These are phyloP conservation scores for Bryoerythrophyllum caledonicum DNA, from an alignment of 225 moss, liverwort and hornwort species.

Conservation along the genomic window DNA sequence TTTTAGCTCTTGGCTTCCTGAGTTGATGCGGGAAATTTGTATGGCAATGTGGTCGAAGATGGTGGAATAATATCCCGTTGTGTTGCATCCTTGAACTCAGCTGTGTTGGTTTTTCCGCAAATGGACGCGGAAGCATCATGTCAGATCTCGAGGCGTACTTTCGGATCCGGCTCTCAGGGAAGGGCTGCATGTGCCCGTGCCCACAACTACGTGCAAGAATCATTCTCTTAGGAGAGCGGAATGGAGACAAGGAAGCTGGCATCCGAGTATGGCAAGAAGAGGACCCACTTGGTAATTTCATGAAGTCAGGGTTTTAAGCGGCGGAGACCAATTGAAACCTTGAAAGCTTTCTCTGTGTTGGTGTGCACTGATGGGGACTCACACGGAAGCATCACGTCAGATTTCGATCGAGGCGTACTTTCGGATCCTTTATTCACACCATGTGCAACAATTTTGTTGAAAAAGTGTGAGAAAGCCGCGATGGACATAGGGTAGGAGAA, in stretches of 20 bases:
- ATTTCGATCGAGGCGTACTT: slow-evolving; percentile 13
- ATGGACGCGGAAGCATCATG: slow-evolving; percentile 15
- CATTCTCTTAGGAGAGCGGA: not conserved
- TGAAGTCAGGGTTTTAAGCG: too few species aligned
- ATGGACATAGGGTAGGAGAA: slow-evolving; percentile 27
- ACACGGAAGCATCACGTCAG: slow-evolving; percentile 13
- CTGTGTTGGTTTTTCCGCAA: not conserved
- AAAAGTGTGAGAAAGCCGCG: not conserved
- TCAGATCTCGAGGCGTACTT: slow-evolving; percentile 19
- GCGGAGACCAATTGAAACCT: not conserved
- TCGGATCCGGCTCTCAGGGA: not conserved
- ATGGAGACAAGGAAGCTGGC: not conserved
- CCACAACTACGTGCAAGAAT: not conserved
- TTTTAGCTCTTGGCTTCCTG: not conserved
- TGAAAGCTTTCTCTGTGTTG: not conserved
- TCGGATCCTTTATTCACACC: not conserved
- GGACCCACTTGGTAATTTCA: not conserved
- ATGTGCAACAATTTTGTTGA: not conserved
- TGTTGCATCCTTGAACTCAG: not conserved
- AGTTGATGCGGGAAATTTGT: not conserved
- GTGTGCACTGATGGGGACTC: slow-evolving; percentile 8
- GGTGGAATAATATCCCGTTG: not conserved
- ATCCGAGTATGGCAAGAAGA: not conserved
- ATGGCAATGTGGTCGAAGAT: not conserved
- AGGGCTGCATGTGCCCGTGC: not conserved